Percentiles rank a stretch among this genome's conserved stretches.
Conservation (phyloP, 495 filamentous ascomycete genomes). For the Lasiosphaeriaceae sp. region DNA sequence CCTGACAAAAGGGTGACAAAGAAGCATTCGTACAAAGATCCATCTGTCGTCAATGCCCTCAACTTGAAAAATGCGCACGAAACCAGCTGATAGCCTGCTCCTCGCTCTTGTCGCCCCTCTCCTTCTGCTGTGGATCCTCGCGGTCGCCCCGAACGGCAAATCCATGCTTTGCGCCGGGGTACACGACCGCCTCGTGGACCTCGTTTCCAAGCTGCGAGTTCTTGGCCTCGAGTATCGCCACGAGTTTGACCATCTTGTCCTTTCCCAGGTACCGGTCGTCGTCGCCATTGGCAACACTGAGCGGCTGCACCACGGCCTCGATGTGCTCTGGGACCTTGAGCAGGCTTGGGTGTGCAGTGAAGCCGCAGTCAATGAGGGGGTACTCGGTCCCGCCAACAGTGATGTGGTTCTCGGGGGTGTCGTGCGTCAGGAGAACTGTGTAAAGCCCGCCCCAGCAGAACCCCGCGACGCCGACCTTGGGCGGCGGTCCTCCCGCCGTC, state of each 20-base stretch:
- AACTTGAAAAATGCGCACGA: slow-evolving; percentile 24
- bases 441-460: slow-evolving; percentile 62
- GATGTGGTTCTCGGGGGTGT: slow-evolving; percentile 14
- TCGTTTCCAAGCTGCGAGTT: slow-evolving; percentile 8
- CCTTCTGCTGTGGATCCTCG: slow-evolving; percentile 37
- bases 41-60: too few species aligned
- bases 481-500: slow-evolving; percentile 1
- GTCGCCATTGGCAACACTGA: slow-evolving; percentile 54
- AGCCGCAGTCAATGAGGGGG: slow-evolving; percentile 47
- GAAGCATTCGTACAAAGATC: too few species aligned
- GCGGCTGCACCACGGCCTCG: slow-evolving; percentile 46
- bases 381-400: slow-evolving; percentile 23
- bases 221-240: slow-evolving; percentile 41
- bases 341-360: slow-evolving; percentile 53
- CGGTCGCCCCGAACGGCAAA: slow-evolving; percentile 55
- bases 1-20: too few species aligned
- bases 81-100: slow-evolving; percentile 54
- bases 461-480: slow-evolving; percentile 45
- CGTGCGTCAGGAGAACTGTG: slow-evolving; percentile 38
- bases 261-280: slow-evolving; percentile 43
- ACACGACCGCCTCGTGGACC: slow-evolving; percentile 48
- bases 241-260: slow-evolving; percentile 38
- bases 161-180: slow-evolving; percentile 56
- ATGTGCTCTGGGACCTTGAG: slow-evolving; percentile 53
- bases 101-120: slow-evolving; percentile 45